A percentile compares a stretch with the other conserved stretches of the same genome.
phyloP scores from a whole-genome alignment of 345 rosid genomes.

The Eucalyptus erythrocorys region DNA sequence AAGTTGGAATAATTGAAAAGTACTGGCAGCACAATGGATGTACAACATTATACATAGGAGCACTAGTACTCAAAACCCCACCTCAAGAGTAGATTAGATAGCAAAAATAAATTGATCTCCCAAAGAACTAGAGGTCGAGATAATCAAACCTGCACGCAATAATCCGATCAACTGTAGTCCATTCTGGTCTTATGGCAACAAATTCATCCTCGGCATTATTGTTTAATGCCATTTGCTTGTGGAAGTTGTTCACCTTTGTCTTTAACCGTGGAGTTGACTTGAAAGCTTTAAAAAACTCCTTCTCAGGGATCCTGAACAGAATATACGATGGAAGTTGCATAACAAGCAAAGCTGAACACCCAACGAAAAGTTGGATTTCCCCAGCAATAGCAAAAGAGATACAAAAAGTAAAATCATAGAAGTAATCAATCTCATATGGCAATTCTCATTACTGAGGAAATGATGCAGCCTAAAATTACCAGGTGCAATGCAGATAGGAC shows the following conservation, averaged over 20 bases:
- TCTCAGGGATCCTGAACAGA: constrained; percentile 76
- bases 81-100: neutral
- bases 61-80: neutral
- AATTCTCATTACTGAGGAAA: neutral
- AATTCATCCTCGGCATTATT: constrained; percentile 74
- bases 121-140: neutral
- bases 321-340: neutral
- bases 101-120: neutral
- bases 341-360: neutral
- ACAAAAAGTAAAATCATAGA: neutral
- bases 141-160: constrained; percentile 72
- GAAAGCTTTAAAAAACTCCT: constrained; percentile 84
- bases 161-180: constrained; percentile 98
- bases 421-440: neutral
- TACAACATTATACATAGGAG: neutral
- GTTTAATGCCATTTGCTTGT: constrained; percentile 57
- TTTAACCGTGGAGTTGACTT: constrained; percentile 83
- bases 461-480: constrained; percentile 34
- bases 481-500: constrained; percentile 93
- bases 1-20: neutral
- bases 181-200: constrained; percentile 90
- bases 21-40: neutral
- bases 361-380: neutral
- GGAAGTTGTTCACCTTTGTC: constrained; percentile 88
- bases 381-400: neutral